A percentile compares a stretch with the other conserved stretches of the same genome.
Conservation (phyloP, 495 filamentous ascomycete species). For the Entonaema liquescens region DNA sequence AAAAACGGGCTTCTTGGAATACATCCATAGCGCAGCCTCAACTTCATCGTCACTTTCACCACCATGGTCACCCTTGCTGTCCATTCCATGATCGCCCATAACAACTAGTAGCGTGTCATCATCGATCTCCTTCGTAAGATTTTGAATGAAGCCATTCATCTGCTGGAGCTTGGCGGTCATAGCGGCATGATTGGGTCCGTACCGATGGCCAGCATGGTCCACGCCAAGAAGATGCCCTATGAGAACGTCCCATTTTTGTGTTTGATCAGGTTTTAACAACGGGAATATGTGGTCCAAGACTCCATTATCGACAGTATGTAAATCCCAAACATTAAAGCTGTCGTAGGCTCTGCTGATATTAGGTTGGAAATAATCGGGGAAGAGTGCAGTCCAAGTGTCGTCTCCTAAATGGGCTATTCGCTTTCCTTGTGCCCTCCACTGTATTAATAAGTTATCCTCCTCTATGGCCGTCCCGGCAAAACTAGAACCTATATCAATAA, state of each 20-base stretch:
- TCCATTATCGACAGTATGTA: conserved; percentile 96
- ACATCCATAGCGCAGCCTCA: conserved; percentile 97
- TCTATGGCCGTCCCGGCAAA: conserved; percentile 98
- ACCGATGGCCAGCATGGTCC: conserved; percentile 96
- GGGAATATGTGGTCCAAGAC: conserved; percentile 94
- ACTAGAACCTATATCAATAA: conserved; percentile 91
- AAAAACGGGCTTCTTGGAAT: conserved; percentile 84
- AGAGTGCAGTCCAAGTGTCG: conserved; percentile 93
- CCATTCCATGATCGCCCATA: conserved; percentile 99
- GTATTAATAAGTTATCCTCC: conserved; percentile 92
- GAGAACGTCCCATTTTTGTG: conserved; percentile 84
- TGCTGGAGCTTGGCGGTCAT: conserved; percentile 91
- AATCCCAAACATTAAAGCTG: conserved; percentile 97
- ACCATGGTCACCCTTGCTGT: conserved; percentile 94
- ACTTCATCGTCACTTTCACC: conserved; percentile 96
- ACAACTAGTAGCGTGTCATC: conserved; percentile 89
- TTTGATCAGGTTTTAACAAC: conserved; percentile 69
- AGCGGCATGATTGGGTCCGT: conserved; percentile 90
- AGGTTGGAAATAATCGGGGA: conserved; percentile 88
- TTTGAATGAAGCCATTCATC: conserved; percentile 83
- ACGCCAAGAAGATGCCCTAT: conserved; percentile 95
- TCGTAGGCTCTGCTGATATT: conserved; percentile 88
- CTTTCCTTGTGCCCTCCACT: conserved; percentile 81
- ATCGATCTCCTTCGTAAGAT: conserved; percentile 76
- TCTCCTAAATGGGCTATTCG: conserved; percentile 92